Evolutionary conservation across 148 eudicot genomes (phyloP).

Genomic region (Amaranthus hypochondriacus): DNA sequence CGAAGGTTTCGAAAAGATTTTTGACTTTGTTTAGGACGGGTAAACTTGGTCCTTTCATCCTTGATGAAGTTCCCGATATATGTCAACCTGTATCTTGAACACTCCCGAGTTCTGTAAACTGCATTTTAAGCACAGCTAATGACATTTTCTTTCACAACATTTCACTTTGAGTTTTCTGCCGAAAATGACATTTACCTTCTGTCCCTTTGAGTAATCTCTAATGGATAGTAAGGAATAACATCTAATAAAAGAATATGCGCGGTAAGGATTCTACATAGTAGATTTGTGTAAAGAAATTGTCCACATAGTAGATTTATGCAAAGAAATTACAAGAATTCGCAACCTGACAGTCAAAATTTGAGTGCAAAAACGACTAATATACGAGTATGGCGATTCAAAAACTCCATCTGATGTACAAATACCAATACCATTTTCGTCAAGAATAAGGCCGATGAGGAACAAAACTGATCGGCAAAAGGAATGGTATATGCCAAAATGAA

Average conservation of each 20-base stretch:
- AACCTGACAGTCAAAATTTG: conserved; percentile 22
- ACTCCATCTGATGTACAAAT: conserved; percentile 17
- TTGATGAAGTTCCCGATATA: conserved; percentile 76
- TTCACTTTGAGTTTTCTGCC: too few relatives aligned
- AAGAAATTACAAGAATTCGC: conserved; percentile 16
- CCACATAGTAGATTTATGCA: conserved; percentile 8
- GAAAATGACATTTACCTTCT: too few relatives aligned
- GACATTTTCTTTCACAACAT: not conserved
- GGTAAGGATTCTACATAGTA: too few relatives aligned
- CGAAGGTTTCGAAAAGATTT: conserved; percentile 71
- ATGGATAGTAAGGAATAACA: not conserved
- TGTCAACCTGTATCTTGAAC: conserved; percentile 18
- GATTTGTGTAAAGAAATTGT: not conserved
- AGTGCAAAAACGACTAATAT: conserved; percentile 19
- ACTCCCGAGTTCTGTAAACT: conserved; percentile 2
- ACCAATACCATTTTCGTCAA: conserved; percentile 6
- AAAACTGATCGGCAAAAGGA: conserved; percentile 36
- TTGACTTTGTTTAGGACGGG: conserved; percentile 82
- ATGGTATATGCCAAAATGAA: conserved; percentile 19
- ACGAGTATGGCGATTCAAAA: conserved; percentile 14
- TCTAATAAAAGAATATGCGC: too few relatives aligned
- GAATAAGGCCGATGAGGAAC: conserved; percentile 5
- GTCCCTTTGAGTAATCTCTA: not conserved
- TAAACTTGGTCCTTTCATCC: conserved; percentile 92
- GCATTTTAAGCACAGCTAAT: not conserved